phyloP scores from a whole-genome alignment of 495 filamentous ascomycete species.

The Astrothelium macrocarpum region DNA sequence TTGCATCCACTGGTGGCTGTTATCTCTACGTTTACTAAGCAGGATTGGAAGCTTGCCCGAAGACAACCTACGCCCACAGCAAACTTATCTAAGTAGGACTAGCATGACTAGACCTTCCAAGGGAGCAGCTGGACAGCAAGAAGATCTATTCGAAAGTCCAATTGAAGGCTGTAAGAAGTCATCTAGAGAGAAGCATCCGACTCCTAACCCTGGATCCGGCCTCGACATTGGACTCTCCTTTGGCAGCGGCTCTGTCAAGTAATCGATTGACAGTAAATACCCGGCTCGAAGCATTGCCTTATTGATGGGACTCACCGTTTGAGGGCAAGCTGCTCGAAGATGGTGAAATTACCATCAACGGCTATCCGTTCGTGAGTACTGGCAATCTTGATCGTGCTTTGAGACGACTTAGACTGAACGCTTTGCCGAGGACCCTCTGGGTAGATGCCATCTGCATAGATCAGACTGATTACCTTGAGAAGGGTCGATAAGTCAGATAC shows the following conservation, averaged over 20 bases:
- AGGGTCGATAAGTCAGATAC: not conserved
- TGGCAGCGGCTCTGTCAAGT: not conserved
- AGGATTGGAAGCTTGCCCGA: not conserved
- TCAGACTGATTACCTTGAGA: constrained; percentile 1
- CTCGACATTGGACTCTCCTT: not conserved
- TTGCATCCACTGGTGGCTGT: too few relatives aligned
- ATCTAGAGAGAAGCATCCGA: constrained; percentile 3
- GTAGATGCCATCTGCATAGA: constrained; percentile 10
- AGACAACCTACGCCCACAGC: not conserved
- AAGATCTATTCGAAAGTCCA: not conserved
- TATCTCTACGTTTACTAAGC: not conserved
- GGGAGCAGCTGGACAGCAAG: not conserved
- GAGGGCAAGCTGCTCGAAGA: not conserved
- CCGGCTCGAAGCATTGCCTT: not conserved
- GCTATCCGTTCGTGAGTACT: not conserved
- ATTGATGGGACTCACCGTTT: not conserved
- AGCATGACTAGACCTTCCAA: not conserved
- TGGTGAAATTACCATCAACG: not conserved
- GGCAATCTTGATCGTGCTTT: constrained; percentile 8
- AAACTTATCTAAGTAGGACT: not conserved
- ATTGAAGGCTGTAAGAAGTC: not conserved
- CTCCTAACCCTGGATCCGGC: not conserved
- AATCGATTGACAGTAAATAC: not conserved
- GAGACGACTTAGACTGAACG: not conserved
- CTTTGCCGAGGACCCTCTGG: not conserved